Evolutionary conservation across 129 eudicot genomes (phyloP), one percentile per base, ranked within the genome.

Genomic region (Pseudognaphalium luteoalbum): DNA sequence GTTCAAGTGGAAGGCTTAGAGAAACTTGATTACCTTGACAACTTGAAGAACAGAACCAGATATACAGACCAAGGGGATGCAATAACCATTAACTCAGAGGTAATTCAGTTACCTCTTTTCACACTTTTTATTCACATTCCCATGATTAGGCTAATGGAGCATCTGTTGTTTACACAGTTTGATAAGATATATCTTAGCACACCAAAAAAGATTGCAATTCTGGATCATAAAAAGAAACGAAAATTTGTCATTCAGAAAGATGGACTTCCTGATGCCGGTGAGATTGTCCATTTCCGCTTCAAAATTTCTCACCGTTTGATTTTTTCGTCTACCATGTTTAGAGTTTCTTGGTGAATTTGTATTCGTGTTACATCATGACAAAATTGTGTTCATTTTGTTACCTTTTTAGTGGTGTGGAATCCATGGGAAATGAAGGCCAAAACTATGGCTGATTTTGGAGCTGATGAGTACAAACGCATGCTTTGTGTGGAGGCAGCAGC

Each of bases 201-300:
- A 33, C 98, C 97, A 64, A 84, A 89, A 75, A 91, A 87, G 84
- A 86, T 94, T 61, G 89, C 87, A 50, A 89, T 94, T 76, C 73
- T 94, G 44, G 96, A 94, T 86, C 93, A 91, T 80, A 87, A 89
- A 68, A 94, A 88, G 90, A 94, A 91, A 80, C 85, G 93, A 73
- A 89, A 90, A 62, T 83, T 91, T 84, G 93, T 87, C 33, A 72
- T 94, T 64, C 93, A 89, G 17, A 94, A 94, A 83, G 87, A 91
- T 63, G 99, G 97, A 70, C 92, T 94, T 64, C 92, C 96, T n/a
- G 99, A 94, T 89, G 97, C 99, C 63, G 96, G 99, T 92, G 80
- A 83, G 83, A 72, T 76, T 76, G 11, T 4, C 54, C 33, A 54
- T 54, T 76, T 57, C 80, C 11, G 30, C 65, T 30, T 41, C 20